These are phyloP conservation scores for Sporothrix variecibatus DNA, from an alignment of 2,329 filamentous ascomycete species.

Conservation along the genomic window DNA sequence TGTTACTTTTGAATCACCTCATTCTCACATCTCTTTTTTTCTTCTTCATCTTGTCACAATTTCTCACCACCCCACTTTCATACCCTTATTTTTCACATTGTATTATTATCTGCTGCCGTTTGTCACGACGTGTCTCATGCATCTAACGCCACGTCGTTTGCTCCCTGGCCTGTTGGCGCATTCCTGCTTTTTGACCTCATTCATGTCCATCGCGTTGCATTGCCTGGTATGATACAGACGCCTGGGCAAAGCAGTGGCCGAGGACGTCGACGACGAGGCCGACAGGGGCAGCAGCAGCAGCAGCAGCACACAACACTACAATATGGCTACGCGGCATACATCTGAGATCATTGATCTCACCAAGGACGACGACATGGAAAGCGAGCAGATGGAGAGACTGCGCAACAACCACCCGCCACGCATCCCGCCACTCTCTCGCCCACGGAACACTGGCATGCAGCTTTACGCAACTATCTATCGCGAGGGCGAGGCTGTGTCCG, in stretches of 20 bases:
- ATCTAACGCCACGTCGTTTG: neutral
- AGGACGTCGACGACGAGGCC: slow-evolving; percentile 13
- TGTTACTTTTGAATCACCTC: neutral
- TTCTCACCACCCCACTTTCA: neutral
- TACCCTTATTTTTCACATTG: too few species aligned
- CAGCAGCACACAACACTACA: neutral
- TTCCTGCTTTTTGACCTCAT: neutral
- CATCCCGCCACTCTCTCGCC: slow-evolving; percentile 19
- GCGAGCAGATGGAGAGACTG: neutral
- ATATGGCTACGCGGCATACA: slow-evolving; percentile 16
- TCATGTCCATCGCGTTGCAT: neutral
- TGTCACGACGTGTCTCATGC: slow-evolving; percentile 2
- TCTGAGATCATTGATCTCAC: slow-evolving; percentile 31
- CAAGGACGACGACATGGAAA: slow-evolving; percentile 26
- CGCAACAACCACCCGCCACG: slow-evolving; percentile 13
- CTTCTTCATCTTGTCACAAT: neutral
- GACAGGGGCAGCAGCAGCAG: neutral
- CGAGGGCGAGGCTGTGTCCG: neutral
- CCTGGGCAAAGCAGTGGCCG: slow-evolving; percentile 7
- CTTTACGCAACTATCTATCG: slow-evolving; percentile 3
- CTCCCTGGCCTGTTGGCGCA: slow-evolving; percentile 10
- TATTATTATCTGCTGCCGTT: neutral
- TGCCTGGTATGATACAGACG: slow-evolving; percentile 26
- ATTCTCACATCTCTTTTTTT: neutral
- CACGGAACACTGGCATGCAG: neutral